These are phyloP conservation scores for Teratosphaeria zuluensis DNA, from an alignment of 2,329 filamentous ascomycete genomes.

Conservation along the genomic window DNA sequence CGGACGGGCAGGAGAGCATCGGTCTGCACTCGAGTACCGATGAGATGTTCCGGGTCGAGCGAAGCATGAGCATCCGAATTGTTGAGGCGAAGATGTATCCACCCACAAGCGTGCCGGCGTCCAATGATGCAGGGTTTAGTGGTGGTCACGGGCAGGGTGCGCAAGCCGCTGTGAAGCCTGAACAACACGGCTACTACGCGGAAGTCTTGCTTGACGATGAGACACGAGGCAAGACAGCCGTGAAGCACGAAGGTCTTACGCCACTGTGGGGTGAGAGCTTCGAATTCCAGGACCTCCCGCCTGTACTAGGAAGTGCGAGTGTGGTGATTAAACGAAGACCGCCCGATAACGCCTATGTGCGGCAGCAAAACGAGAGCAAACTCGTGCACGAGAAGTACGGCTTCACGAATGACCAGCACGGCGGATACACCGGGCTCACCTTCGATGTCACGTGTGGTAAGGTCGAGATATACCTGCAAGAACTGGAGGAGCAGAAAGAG, in stretches of 20 bases:
- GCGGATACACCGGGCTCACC: constrained; percentile 36
- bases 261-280: constrained; percentile 79
- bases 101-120: constrained; percentile 11
- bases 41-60: constrained; percentile 59
- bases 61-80: constrained; percentile 49
- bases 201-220: constrained; percentile 75
- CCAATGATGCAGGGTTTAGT: constrained; percentile 13
- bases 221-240: constrained; percentile 63
- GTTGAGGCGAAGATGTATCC: constrained; percentile 51
- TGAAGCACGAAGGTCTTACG: constrained; percentile 59
- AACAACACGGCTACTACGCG: constrained; percentile 60
- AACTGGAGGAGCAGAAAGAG: constrained; percentile 66
- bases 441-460: constrained; percentile 51
- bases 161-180: constrained; percentile 8
- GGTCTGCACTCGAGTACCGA: constrained; percentile 27
- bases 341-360: constrained; percentile 20
- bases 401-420: constrained; percentile 22
- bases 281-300: constrained; percentile 64
- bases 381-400: constrained; percentile 31
- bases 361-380: constrained; percentile 29
- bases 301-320: constrained; percentile 57
- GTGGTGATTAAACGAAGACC: constrained; percentile 59
- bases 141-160: constrained; percentile 11
- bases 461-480: constrained; percentile 74
- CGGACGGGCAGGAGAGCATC: constrained; percentile 25